These are phyloP conservation scores for Puya raimondii DNA, from an alignment of 176 grass and related monocot genomes.

Conservation along the genomic window DNA sequence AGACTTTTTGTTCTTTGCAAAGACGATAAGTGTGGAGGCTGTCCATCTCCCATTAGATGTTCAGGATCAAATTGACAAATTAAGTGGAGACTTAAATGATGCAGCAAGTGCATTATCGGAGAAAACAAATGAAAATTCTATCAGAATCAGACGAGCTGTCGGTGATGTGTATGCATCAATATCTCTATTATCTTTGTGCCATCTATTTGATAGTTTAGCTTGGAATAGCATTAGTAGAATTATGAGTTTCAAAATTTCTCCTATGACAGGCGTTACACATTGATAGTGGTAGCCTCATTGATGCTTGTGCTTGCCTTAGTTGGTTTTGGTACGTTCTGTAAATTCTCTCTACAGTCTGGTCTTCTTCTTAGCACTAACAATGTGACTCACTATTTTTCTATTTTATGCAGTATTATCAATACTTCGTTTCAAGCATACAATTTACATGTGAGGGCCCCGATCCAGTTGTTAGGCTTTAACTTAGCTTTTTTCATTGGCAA, in stretches of 20 bases:
- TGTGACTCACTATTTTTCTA: not conserved
- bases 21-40: constrained; percentile 66
- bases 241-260: constrained; percentile 12
- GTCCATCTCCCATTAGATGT: constrained; percentile 77
- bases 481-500: not conserved
- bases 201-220: not conserved
- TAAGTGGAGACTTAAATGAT: constrained; percentile 64
- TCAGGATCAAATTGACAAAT: constrained; percentile 64
- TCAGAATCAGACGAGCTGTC: constrained; percentile 55
- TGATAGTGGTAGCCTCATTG: constrained; percentile 60
- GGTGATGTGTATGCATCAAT: constrained; percentile 43
- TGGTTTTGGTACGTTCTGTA: constrained; percentile 52
- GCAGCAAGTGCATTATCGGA: constrained; percentile 56
- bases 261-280: constrained; percentile 36
- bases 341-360: not conserved
- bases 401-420: constrained; percentile 47
- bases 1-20: constrained; percentile 70
- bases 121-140: constrained; percentile 72
- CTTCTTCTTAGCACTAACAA: not conserved
- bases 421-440: constrained; percentile 46
- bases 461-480: not conserved
- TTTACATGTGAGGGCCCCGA: constrained; percentile 54
- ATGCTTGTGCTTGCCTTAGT: constrained; percentile 67
- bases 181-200: constrained; percentile 8
- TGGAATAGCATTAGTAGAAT: not conserved